Base-by-base conservation (phyloP, 441 rosid species). In the Pelargonium australe region DNA sequence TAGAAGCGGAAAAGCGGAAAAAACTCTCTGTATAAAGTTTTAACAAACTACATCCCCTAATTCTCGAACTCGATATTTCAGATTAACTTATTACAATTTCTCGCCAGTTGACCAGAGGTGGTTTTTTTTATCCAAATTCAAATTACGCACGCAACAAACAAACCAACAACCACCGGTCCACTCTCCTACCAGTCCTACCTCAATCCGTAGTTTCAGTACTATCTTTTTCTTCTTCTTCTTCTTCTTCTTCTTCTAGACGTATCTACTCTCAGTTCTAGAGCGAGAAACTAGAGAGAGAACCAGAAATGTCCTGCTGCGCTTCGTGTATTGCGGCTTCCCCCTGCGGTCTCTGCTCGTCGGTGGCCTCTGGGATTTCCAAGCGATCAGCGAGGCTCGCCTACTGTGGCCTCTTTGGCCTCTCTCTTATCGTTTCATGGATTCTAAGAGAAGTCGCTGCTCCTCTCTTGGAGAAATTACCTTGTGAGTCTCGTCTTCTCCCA, bases 381-480 rank as follows among this genome's bases (percentile, higher is more conserved):
- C 86, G 77, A 77, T 94, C 97, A 1, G 97, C 97, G 34, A 84
- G 99, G 77, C 85, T 95, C 51, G 95, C 90, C 71, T 95, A 91
- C 73, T 91, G 96, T 71, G 99, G 94, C 69, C 96, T 95, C 78
- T 91, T 91, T 55, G 99, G 97, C 28, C 81, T 85, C n/a, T 91
- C 99, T 40, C 79, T 95, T 6, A 76, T 91, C 74, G 85, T 91
- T 71, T 88, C 99, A 19, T 95, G 99, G 99, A 73, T 94, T 65
- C 91, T 94, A 53, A 77, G 99, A 64, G 95, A 89, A 81, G 79
- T 90, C 25, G 92, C 71, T 12, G 89, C 91, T 69, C 97, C 99
- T 49, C 86, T 94, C 19, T 77, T 95, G 73, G 77, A 95, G 82
- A 86, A 86, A 76, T 60, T 84, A 63, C 80, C 99, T 45, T 95